A percentile compares a stretch with the other conserved stretches of the same genome.
These are phyloP conservation scores for Hemileccinum impolitum DNA, from an alignment of 768 basidiomycete genomes.

Conservation along the genomic window DNA sequence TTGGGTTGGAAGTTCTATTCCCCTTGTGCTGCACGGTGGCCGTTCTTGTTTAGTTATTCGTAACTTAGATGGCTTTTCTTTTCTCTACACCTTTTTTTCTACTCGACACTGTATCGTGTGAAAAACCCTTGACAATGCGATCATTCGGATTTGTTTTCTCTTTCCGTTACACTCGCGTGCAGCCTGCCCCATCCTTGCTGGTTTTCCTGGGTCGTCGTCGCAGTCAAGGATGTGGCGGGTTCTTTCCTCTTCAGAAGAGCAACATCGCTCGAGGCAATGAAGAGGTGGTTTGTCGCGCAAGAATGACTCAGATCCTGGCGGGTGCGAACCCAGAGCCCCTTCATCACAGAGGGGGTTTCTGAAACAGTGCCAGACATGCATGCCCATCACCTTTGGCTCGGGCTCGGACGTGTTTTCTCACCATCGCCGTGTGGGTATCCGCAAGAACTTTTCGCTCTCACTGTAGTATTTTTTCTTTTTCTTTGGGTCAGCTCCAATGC, in stretches of 20 bases:
- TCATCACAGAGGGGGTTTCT: not conserved
- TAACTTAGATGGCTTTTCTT: conserved; percentile 16
- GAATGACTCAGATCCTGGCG: conserved; percentile 10
- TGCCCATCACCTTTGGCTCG: too few species aligned
- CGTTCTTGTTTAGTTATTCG: conserved; percentile 22
- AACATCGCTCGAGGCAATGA: conserved; percentile 21
- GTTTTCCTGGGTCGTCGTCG: conserved; percentile 8
- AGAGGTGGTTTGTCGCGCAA: conserved; percentile 32
- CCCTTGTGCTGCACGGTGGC: not conserved
- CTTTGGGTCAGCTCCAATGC: not conserved
- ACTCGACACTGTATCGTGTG: conserved; percentile 11
- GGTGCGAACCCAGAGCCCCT: not conserved
- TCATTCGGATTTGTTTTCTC: not conserved
- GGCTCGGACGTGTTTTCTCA: too few species aligned
- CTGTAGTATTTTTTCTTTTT: not conserved
- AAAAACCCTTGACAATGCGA: conserved; percentile 3
- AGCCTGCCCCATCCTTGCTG: conserved; percentile 13
- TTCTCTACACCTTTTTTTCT: not conserved
- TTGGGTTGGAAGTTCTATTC: not conserved
- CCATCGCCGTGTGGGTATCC: not conserved
- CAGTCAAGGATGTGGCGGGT: conserved; percentile 11
- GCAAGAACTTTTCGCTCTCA: too few species aligned
- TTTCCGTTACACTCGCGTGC: conserved; percentile 9
- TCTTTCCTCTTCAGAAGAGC: conserved; percentile 29
- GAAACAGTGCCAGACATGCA: conserved; percentile 20